These are phyloP conservation scores for Cladorrhinum samala DNA, from an alignment of 495 filamentous ascomycete species.

Conservation along the genomic window DNA sequence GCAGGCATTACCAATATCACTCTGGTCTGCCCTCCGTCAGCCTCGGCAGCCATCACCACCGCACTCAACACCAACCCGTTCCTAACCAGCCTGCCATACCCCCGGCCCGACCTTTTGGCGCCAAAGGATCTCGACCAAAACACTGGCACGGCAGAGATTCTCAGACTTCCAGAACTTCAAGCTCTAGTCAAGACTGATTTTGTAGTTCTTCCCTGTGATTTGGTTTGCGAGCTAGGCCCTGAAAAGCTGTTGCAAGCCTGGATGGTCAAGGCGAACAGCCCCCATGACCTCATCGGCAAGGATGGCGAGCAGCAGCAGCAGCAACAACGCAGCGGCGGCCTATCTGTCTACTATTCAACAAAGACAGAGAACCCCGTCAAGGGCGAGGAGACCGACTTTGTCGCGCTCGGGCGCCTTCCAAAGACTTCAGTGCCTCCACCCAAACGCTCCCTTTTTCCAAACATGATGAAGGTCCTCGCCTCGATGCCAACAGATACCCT, in stretches of 20 bases:
- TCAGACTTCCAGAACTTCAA: constrained; percentile 70
- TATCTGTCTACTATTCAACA: constrained; percentile 86
- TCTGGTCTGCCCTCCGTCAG: constrained; percentile 73
- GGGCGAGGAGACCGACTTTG: constrained; percentile 85
- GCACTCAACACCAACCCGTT: constrained; percentile 82
- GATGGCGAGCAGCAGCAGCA: constrained; percentile 23
- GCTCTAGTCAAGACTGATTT: constrained; percentile 73
- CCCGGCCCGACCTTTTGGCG: constrained; percentile 67
- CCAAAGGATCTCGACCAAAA: constrained; percentile 66
- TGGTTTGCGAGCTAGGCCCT: constrained; percentile 84
- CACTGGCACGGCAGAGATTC: constrained; percentile 83
- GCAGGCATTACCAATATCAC: constrained; percentile 80
- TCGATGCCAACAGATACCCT: constrained; percentile 77
- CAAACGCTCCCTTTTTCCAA: constrained; percentile 53
- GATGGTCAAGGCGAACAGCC: constrained; percentile 76
- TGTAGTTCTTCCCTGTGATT: constrained; percentile 84
- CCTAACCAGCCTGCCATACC: constrained; percentile 71
- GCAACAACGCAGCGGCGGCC: constrained; percentile 58
- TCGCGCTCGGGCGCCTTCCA: constrained; percentile 63
- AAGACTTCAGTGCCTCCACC: constrained; percentile 49
- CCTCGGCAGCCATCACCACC: constrained; percentile 61
- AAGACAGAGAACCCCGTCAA: constrained; percentile 70
- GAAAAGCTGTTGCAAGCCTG: constrained; percentile 79
- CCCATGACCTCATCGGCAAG: constrained; percentile 41
- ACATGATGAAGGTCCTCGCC: constrained; percentile 61